phyloP scores from a whole-genome alignment of 2,329 filamentous ascomycete genomes.

The Hypoxylon sp. region DNA sequence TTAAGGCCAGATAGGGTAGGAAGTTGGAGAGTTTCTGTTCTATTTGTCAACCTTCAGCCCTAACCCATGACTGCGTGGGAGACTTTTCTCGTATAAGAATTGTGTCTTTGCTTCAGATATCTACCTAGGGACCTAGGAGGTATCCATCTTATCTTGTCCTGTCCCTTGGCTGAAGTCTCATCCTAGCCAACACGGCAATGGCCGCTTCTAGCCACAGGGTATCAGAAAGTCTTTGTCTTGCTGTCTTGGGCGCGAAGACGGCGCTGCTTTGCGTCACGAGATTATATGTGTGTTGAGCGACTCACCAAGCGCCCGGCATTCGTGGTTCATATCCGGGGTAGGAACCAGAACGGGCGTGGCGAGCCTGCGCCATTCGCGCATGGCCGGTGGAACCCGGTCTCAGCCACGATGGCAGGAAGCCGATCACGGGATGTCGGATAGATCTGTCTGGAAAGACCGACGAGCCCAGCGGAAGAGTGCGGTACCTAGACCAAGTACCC shows the following conservation, averaged over 20 bases:
- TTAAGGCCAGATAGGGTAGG: too few relatives aligned
- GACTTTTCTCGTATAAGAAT: too few relatives aligned
- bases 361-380: conserved; percentile 1
- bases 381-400: conserved; percentile 23
- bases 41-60: too few relatives aligned
- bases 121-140: too few relatives aligned
- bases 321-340: neutral
- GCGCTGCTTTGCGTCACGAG: neutral
- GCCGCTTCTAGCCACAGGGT: neutral
- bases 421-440: neutral
- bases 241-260: conserved; percentile 7
- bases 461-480: neutral
- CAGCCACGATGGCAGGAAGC: conserved; percentile 7
- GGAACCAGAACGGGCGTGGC: neutral
- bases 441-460: neutral
- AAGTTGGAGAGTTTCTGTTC: too few relatives aligned
- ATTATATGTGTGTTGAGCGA: neutral
- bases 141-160: too few relatives aligned
- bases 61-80: too few relatives aligned
- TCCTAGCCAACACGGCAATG: neutral
- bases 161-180: neutral
- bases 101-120: neutral
- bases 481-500: too few relatives aligned
- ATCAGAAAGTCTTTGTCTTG: too few relatives aligned
- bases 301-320: neutral